A percentile compares a stretch with the other conserved stretches of the same genome.
These are phyloP conservation scores for Hypseocharis bilobata DNA, from an alignment of 441 rosid species.

Conservation along the genomic window DNA sequence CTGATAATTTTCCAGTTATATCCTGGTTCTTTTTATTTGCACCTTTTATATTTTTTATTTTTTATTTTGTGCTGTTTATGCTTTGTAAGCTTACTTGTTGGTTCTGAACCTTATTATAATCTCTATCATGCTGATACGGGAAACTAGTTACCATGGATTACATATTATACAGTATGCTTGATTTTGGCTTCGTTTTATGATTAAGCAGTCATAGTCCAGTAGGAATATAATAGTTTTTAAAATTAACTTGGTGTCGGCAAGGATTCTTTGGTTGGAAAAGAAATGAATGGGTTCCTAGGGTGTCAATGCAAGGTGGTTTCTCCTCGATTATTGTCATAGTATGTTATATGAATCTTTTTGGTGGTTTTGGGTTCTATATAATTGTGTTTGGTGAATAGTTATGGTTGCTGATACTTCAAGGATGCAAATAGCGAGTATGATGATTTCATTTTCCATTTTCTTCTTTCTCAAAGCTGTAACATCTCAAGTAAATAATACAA, in stretches of 20 bases:
- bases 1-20: no score
- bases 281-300: neutral
- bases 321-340: no score
- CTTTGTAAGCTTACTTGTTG: neutral
- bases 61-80: no score
- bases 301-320: neutral
- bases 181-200: neutral
- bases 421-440: neutral
- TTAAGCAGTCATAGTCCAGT: neutral
- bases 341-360: neutral
- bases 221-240: neutral
- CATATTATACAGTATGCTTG: neutral
- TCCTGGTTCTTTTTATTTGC: no score
- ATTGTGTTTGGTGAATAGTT: neutral
- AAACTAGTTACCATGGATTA: neutral
- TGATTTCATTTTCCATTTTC: neutral
- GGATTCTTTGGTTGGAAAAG: neutral
- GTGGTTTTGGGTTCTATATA: neutral
- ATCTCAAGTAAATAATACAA: conserved; percentile 10
- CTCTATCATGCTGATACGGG: neutral
- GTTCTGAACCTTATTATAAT: neutral
- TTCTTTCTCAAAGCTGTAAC: conserved; percentile 14
- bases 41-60: no score
- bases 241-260: neutral
- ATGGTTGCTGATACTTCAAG: neutral